These are phyloP conservation scores for Senna siamea DNA, from an alignment of 306 rosid species.

Conservation along the genomic window DNA sequence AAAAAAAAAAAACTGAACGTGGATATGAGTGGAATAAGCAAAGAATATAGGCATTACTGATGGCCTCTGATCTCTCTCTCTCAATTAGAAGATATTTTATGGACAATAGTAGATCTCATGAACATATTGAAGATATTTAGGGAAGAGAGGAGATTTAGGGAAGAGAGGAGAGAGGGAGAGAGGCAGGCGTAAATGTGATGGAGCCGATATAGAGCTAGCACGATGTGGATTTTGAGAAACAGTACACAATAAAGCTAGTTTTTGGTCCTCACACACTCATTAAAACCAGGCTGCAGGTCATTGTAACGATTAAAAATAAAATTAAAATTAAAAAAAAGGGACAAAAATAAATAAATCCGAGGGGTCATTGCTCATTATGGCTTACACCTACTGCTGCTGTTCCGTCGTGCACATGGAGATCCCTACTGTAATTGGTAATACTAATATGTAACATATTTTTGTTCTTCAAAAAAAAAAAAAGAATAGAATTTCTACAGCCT, in stretches of 20 bases:
- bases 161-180: too few species aligned
- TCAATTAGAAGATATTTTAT: background rate
- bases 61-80: background rate
- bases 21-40: too few species aligned
- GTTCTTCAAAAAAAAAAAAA: too few species aligned
- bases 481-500: too few species aligned
- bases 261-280: background rate
- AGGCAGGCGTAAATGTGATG: background rate
- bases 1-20: too few species aligned
- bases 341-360: background rate
- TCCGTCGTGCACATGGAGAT: background rate
- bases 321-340: too few species aligned
- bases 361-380: constrained; percentile 6
- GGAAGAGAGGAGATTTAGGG: too few species aligned
- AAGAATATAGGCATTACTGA: too few species aligned
- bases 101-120: background rate
- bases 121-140: background rate
- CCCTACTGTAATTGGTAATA: too few species aligned
- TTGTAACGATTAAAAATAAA: too few species aligned
- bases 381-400: background rate
- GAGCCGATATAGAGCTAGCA: background rate
- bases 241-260: background rate
- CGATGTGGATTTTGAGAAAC: background rate
- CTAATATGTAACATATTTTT: too few species aligned
- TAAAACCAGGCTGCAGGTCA: background rate